Evolutionary conservation across 73 alveolate species (phyloP).

Genomic region (Stentor roeselii): DNA sequence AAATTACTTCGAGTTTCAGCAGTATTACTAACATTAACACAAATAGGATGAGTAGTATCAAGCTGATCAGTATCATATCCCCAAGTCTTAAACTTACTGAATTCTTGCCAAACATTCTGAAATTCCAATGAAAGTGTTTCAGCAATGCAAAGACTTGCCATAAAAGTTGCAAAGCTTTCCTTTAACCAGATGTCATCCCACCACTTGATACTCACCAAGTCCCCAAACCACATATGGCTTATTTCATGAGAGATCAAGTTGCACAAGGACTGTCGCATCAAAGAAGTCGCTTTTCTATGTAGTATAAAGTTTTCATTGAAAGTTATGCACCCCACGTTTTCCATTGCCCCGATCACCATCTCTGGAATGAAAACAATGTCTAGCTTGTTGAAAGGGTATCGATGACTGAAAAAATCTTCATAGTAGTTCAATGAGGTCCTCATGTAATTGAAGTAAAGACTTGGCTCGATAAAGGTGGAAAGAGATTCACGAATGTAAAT

Average conservation of each 20-base stretch:
- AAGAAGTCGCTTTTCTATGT: constrained; percentile 67
- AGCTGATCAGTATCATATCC: constrained; percentile 85
- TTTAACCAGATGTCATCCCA: constrained; percentile 99
- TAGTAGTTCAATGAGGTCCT: constrained; percentile 69
- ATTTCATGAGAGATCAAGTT: constrained; percentile 90
- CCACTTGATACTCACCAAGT: constrained; percentile 97
- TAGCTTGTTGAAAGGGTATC: constrained; percentile 90
- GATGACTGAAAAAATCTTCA: constrained; percentile 77
- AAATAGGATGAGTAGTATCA: constrained; percentile 95
- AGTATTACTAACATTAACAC: constrained; percentile 75
- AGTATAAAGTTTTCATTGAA: constrained; percentile 87
- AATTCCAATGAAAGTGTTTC: constrained; percentile 49
- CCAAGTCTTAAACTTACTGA: constrained; percentile 79
- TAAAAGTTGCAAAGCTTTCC: constrained; percentile 96
- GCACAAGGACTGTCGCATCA: constrained; percentile 23
- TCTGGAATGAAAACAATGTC: constrained; percentile 95
- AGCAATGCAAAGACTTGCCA: constrained; percentile 71
- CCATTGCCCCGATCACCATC: constrained; percentile 96
- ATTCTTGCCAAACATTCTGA: constrained; percentile 78
- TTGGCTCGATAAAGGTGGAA: constrained; percentile 52
- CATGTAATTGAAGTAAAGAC: constrained; percentile 58
- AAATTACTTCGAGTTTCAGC: constrained; percentile 92
- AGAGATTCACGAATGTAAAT: constrained; percentile 64
- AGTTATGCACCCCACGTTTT: constrained; percentile 96
- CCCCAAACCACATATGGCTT: constrained; percentile 99